phyloP scores from a whole-genome alignment of 345 rosid species.

The Excoecaria cochinchinensis region DNA sequence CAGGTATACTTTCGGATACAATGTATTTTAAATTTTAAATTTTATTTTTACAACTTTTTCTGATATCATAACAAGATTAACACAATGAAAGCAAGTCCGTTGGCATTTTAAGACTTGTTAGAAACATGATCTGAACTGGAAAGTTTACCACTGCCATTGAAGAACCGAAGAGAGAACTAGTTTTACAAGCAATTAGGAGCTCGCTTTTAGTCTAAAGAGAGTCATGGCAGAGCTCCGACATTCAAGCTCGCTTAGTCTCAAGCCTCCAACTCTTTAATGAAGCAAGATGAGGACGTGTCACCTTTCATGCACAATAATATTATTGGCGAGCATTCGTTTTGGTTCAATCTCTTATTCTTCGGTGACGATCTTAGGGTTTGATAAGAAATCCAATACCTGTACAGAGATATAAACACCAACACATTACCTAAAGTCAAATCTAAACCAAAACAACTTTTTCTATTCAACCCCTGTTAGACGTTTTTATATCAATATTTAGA shows the following conservation, averaged over 20 bases:
- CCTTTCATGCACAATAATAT: slow-evolving; percentile 65
- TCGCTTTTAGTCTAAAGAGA: slow-evolving; percentile 49
- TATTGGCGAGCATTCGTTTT: slow-evolving; percentile 57
- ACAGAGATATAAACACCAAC: too few relatives aligned
- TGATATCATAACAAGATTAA: too few relatives aligned
- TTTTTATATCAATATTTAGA: too few relatives aligned
- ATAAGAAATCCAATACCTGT: too few relatives aligned
- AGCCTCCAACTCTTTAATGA: slow-evolving; percentile 73
- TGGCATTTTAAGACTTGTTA: too few relatives aligned
- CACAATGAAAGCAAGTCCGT: too few relatives aligned
- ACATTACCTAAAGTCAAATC: too few relatives aligned
- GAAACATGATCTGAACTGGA: slow-evolving; percentile 7
- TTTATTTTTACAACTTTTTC: too few relatives aligned
- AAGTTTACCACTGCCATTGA: not conserved
- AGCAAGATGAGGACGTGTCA: slow-evolving; percentile 77
- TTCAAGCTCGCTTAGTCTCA: slow-evolving; percentile 82
- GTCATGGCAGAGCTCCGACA: slow-evolving; percentile 94
- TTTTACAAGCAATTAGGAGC: not conserved
- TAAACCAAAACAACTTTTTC: too few relatives aligned
- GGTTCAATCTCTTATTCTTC: slow-evolving; percentile 51
- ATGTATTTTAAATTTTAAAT: too few relatives aligned
- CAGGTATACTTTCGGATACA: too few relatives aligned
- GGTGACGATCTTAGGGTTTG: slow-evolving; percentile 81
- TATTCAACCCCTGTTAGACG: too few relatives aligned
- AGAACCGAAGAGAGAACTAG: not conserved